A percentile compares a stretch with the other conserved stretches of the same genome.
phyloP scores from a whole-genome alignment of 2,329 filamentous ascomycete genomes.

The Hypoxylon sp. region DNA sequence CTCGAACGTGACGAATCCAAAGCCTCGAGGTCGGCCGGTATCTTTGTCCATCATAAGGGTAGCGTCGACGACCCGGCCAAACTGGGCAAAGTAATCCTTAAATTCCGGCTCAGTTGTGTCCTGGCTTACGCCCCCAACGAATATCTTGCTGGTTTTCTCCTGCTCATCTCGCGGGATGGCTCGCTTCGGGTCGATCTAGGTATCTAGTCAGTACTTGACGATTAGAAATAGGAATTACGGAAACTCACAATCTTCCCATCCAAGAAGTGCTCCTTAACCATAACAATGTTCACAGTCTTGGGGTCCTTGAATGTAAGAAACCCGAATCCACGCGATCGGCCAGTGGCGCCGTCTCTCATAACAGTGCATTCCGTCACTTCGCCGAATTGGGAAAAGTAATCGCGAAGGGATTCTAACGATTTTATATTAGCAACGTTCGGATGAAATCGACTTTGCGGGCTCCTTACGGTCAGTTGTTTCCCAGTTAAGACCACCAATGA shows the following conservation, averaged over 20 bases:
- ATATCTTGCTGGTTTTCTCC: slow-evolving; percentile 98
- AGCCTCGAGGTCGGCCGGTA: slow-evolving; percentile 94
- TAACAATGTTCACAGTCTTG: slow-evolving; percentile 98
- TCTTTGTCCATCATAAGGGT: slow-evolving; percentile 99
- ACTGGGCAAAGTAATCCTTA: slow-evolving; percentile 95
- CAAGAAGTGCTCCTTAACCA: slow-evolving; percentile 99
- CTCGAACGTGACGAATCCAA: slow-evolving; percentile 98
- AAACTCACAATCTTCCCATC: slow-evolving; percentile 95
- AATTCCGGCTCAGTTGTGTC: slow-evolving; percentile 98
- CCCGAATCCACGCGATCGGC: slow-evolving; percentile 94
- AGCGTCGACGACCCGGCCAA: slow-evolving; percentile 95
- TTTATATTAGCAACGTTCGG: slow-evolving; percentile 40
- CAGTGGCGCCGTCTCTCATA: slow-evolving; percentile 97
- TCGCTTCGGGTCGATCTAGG: slow-evolving; percentile 95
- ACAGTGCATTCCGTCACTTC: slow-evolving; percentile 98
- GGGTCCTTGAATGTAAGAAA: slow-evolving; percentile 98
- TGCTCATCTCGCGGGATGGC: slow-evolving; percentile 98
- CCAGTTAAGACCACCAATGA: slow-evolving; percentile 98
- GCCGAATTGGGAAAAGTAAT: slow-evolving; percentile 98
- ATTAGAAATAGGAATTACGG: background rate
- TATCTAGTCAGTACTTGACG: slow-evolving; percentile 43
- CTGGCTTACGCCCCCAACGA: slow-evolving; percentile 97
- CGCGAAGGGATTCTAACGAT: slow-evolving; percentile 86
- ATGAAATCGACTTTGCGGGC: slow-evolving; percentile 6
- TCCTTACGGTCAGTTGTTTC: slow-evolving; percentile 96